Evolutionary conservation across 2,329 filamentous ascomycete genomes (phyloP).

Genomic region (Ampelomyces quisqualis): DNA sequence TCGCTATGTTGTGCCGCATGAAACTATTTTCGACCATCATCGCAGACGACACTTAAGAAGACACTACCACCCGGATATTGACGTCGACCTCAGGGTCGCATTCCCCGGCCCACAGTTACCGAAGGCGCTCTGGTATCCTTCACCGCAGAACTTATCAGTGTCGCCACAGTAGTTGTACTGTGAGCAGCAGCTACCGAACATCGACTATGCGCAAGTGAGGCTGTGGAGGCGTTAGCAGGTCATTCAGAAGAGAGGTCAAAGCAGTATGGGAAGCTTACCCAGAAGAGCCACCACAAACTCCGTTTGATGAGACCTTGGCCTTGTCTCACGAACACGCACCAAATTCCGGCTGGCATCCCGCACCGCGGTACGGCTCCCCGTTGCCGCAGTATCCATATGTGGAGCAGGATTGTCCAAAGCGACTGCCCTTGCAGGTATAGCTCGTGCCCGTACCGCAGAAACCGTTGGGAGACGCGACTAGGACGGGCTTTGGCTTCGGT

Average conservation of each 20-base stretch:
- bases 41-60: too few species aligned
- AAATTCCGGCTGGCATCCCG: constrained; percentile 15
- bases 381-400: constrained; percentile 10
- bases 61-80: too few species aligned
- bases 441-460: constrained; percentile 8
- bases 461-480: constrained; percentile 5
- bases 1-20: too few species aligned
- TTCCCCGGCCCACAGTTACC: constrained; percentile 4
- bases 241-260: not conserved
- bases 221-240: not conserved
- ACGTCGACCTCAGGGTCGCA: not conserved
- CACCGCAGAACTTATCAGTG: constrained; percentile 18
- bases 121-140: constrained; percentile 15
- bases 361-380: constrained; percentile 19
- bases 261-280: constrained; percentile 1
- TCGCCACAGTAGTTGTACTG: constrained; percentile 3
- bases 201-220: not conserved
- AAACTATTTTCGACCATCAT: too few species aligned
- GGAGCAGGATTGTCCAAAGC: constrained; percentile 15
- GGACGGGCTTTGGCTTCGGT: not conserved
- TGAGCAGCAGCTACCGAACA: constrained; percentile 1
- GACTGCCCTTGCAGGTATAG: constrained; percentile 5
- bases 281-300: not conserved
- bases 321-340: not conserved
- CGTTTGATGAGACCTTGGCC: not conserved